Conservation (phyloP, 2,329 filamentous ascomycete species). For the Curvularia eragrostidis region DNA sequence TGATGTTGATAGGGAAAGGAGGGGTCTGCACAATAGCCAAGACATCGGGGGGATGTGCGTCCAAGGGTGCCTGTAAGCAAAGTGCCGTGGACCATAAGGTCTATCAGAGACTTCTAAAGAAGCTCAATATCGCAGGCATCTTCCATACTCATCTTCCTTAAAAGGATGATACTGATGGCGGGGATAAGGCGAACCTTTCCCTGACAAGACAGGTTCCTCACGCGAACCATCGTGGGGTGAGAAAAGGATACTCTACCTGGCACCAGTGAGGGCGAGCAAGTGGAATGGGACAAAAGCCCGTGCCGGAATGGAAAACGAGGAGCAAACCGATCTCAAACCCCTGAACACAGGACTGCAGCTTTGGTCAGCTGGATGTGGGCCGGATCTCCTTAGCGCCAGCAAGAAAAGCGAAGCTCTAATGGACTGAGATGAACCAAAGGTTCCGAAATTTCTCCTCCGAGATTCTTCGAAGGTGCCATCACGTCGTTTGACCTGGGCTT, state of each 20-base stretch:
- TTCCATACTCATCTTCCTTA: constrained; percentile 33
- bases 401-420: constrained; percentile 2
- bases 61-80: constrained; percentile 29
- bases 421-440: not conserved
- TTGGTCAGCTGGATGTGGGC: constrained; percentile 4
- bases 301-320: constrained; percentile 13
- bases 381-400: constrained; percentile 8
- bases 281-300: not conserved
- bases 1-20: constrained; percentile 2
- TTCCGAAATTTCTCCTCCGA: not conserved
- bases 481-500: constrained; percentile 1
- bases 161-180: constrained; percentile 33
- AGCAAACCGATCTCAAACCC: constrained; percentile 13
- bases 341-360: constrained; percentile 10
- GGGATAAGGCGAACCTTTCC: constrained; percentile 23
- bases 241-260: constrained; percentile 25
- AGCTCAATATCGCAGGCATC: constrained; percentile 35
- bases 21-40: constrained; percentile 20
- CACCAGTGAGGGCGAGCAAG: constrained; percentile 15
- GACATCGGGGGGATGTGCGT: constrained; percentile 20
- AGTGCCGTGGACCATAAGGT: constrained; percentile 33
- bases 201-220: constrained; percentile 31
- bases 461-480: not conserved
- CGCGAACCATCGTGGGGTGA: constrained; percentile 26
- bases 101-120: constrained; percentile 25